Evolutionary conservation across 257 asterid species (phyloP).

Genomic region (Penstemon eatonii): DNA sequence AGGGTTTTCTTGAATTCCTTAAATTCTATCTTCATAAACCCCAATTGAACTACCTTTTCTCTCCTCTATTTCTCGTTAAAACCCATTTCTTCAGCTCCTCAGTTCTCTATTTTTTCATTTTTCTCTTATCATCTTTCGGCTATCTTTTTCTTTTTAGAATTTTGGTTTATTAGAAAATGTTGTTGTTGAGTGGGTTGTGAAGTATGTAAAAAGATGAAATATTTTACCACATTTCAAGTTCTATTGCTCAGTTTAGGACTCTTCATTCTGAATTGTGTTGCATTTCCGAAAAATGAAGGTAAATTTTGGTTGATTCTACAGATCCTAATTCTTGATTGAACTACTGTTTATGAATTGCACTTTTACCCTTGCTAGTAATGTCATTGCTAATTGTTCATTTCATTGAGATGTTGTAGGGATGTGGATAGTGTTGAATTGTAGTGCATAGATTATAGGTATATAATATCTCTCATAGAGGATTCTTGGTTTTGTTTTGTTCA

Average conservation of each 20-base stretch:
- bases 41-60: constrained; percentile 24
- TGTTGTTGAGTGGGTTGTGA: background rate
- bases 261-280: constrained; percentile 36
- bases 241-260: constrained; percentile 49
- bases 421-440: constrained; percentile 10
- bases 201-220: constrained; percentile 44
- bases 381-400: constrained; percentile 26
- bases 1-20: constrained; percentile 25
- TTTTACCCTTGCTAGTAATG: background rate
- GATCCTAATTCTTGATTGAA: constrained; percentile 45
- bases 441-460: background rate
- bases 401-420: constrained; percentile 14
- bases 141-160: background rate
- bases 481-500: constrained; percentile 33
- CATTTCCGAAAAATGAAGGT: constrained; percentile 75
- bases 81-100: constrained; percentile 21
- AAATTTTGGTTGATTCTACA: constrained; percentile 19
- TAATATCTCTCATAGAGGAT: constrained; percentile 24
- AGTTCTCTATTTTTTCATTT: background rate
- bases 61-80: constrained; percentile 19
- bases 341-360: background rate
- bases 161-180: background rate
- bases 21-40: constrained; percentile 26
- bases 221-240: constrained; percentile 39
- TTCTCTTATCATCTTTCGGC: background rate